A percentile compares a stretch with the other conserved stretches of the same genome.
Conservation (phyloP, 2,329 filamentous ascomycete species). For the Dothidotthia symphoricarpi region DNA sequence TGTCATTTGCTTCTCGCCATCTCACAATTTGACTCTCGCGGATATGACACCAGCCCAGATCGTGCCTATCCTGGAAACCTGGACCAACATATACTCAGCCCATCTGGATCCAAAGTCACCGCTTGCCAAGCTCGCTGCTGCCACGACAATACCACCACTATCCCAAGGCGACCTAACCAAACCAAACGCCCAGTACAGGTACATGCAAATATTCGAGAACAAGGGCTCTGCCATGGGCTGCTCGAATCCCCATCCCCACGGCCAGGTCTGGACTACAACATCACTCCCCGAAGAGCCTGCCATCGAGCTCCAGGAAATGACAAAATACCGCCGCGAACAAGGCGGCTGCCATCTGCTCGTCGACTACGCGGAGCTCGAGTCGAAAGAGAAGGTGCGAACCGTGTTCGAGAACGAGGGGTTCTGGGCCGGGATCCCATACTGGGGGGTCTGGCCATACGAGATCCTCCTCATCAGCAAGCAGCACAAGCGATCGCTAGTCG, state of each 20-base stretch:
- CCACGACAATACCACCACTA: constrained; percentile 50
- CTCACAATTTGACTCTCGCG: constrained; percentile 87
- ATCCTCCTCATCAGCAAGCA: constrained; percentile 82
- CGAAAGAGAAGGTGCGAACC: constrained; percentile 76
- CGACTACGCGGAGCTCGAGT: constrained; percentile 83
- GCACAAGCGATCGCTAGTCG: constrained; percentile 81
- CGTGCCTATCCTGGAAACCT: constrained; percentile 78
- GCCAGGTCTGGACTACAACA: constrained; percentile 94
- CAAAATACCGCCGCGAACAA: constrained; percentile 73
- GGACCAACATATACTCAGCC: constrained; percentile 84
- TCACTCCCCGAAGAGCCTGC: constrained; percentile 85
- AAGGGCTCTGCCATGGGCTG: constrained; percentile 98
- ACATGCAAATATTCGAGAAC: constrained; percentile 99
- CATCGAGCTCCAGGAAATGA: constrained; percentile 74
- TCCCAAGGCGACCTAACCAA: constrained; percentile 46
- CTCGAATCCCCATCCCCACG: constrained; percentile 96
- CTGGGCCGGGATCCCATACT: constrained; percentile 90
- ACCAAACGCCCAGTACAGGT: constrained; percentile 77
- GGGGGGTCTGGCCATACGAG: constrained; percentile 97
- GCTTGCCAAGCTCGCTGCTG: constrained; percentile 51
- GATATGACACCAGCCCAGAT: constrained; percentile 79
- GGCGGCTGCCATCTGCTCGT: constrained; percentile 72
- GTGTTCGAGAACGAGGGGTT: constrained; percentile 87
- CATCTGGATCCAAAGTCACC: constrained; percentile 74
- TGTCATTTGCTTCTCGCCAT: constrained; percentile 89